Conservation (phyloP, 805 yeast species). For the Metschnikowia lochheadii region DNA sequence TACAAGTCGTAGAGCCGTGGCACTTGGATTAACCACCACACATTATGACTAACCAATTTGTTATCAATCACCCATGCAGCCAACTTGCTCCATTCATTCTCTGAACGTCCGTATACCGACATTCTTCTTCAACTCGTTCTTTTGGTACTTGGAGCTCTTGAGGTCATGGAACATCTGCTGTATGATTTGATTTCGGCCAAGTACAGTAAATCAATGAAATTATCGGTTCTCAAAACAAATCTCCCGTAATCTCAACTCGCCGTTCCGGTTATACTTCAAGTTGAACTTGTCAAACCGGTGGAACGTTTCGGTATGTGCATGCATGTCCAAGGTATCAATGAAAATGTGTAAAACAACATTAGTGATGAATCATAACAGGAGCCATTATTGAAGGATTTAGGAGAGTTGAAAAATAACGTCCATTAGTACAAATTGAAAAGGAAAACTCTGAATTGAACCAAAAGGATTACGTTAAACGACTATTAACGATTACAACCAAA, state of each 20-base stretch:
- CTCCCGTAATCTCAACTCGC: slow-evolving; percentile 95
- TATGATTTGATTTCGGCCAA: slow-evolving; percentile 92
- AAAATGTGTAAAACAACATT: too few species aligned
- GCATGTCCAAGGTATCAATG: slow-evolving; percentile 98
- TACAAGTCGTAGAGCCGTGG: slow-evolving; percentile 92
- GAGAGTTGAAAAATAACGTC: too few species aligned
- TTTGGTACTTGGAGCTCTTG: slow-evolving; percentile 93
- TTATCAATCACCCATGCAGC: slow-evolving; percentile 96
- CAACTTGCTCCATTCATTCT: slow-evolving; percentile 91
- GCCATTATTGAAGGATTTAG: too few species aligned
- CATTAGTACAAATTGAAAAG: too few species aligned
- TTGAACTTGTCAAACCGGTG: slow-evolving; percentile 97
- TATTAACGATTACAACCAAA: too few species aligned
- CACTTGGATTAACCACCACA: slow-evolving; percentile 93
- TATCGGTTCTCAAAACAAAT: slow-evolving; percentile 94
- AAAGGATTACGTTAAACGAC: too few species aligned
- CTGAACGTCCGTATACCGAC: slow-evolving; percentile 86
- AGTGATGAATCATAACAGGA: too few species aligned
- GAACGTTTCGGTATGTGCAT: slow-evolving; percentile 97
- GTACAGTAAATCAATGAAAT: slow-evolving; percentile 81
- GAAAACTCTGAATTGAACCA: too few species aligned
- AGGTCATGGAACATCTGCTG: slow-evolving; percentile 90
- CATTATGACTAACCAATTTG: slow-evolving; percentile 86
- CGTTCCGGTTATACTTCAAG: slow-evolving; percentile 94
- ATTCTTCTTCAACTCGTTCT: slow-evolving; percentile 96